phyloP scores from a whole-genome alignment of 164 flowering plant species.

The Nymphaea thermarum region DNA sequence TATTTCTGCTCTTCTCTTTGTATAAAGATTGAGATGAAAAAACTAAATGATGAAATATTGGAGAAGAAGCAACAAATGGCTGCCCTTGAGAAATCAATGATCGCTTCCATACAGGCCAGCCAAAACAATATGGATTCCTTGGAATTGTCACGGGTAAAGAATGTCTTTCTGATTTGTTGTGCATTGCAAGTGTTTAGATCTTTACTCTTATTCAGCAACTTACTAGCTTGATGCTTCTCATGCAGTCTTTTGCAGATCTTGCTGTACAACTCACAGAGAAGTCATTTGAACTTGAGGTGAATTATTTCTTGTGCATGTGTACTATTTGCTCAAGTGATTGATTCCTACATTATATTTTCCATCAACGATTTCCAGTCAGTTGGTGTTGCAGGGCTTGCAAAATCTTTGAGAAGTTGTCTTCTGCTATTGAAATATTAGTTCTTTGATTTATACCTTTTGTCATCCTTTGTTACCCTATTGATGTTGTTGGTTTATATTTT shows the following conservation, averaged over 20 bases:
- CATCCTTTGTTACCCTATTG: no score
- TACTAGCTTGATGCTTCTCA: not conserved
- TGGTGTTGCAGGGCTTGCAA: no score
- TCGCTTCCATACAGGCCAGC: slow-evolving; percentile 28
- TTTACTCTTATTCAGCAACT: not conserved
- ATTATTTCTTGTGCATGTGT: no score
- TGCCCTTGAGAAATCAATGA: slow-evolving; percentile 62
- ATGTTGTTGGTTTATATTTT: slow-evolving; percentile 2
- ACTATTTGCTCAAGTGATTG: no score
- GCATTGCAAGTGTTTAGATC: not conserved
- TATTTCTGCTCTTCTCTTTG: slow-evolving; percentile 8
- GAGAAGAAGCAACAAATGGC: slow-evolving; percentile 63
- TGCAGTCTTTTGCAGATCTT: slow-evolving; percentile 71
- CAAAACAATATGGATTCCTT: slow-evolving; percentile 31
- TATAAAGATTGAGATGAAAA: slow-evolving; percentile 55
- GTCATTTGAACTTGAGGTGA: slow-evolving; percentile 97
- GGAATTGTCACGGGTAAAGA: slow-evolving; percentile 54
- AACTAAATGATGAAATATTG: slow-evolving; percentile 57
- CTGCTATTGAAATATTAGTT: no score
- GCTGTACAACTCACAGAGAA: slow-evolving; percentile 77
- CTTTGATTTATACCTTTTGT: no score
- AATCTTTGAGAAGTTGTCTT: no score
- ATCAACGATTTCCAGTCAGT: no score
- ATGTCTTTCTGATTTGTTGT: not conserved
- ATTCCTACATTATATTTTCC: no score